Conservation (phyloP, 352 stramenopile species). For the Blastocystis sp. region DNA sequence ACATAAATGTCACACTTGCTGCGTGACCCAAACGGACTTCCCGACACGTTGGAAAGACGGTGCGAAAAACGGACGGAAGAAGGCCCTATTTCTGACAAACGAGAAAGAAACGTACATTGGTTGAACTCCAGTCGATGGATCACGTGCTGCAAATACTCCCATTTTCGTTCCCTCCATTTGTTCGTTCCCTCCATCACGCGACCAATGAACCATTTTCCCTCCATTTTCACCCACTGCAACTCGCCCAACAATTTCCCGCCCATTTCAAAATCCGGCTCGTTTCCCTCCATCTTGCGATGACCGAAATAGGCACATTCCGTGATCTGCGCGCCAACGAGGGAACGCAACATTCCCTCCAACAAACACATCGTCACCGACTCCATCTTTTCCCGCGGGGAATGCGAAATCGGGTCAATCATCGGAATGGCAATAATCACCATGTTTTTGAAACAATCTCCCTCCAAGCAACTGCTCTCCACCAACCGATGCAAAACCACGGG, state of each 20-base stretch:
- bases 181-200: neutral
- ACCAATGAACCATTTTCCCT: neutral
- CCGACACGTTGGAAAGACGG: neutral
- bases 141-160: constrained; percentile 17
- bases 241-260: neutral
- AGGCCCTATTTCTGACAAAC: neutral
- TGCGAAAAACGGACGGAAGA: neutral
- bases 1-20: neutral
- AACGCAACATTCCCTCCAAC: neutral
- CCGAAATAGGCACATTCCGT: neutral
- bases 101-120: neutral
- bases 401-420: neutral
- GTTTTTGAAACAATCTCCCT: neutral
- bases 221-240: neutral
- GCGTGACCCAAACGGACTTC: neutral
- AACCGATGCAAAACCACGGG: neutral
- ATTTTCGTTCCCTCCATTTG: neutral
- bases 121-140: neutral
- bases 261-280: neutral
- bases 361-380: neutral
- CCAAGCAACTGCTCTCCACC: neutral
- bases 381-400: neutral
- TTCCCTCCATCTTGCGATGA: neutral
- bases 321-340: neutral
- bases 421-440: neutral